A percentile compares a stretch with the other conserved stretches of the same genome.
phyloP scores from a whole-genome alignment of 495 filamentous ascomycete species.

The Rhizodiscina lignyota region DNA sequence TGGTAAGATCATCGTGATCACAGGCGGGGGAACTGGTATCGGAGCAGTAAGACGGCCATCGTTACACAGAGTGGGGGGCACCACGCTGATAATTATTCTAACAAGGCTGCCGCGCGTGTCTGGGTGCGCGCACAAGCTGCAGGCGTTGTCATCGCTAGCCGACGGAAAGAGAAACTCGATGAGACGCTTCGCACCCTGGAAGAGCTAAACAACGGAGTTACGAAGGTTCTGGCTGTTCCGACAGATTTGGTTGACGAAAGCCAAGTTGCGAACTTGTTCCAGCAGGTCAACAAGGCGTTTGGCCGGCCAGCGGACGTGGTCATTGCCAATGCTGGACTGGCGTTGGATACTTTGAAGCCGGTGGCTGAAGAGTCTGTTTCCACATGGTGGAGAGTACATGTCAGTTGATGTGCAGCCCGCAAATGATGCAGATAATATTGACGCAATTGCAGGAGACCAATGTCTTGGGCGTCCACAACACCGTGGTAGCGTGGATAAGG shows the following conservation, averaged over 20 bases:
- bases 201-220: conserved; percentile 1
- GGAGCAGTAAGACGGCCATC: conserved; percentile 7
- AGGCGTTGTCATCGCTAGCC: conserved; percentile 12
- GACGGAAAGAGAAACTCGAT: conserved; percentile 7
- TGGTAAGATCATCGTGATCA: too few relatives aligned
- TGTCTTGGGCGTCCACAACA: too few relatives aligned
- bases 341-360: neutral
- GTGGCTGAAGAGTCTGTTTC: conserved; percentile 2
- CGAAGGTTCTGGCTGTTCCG: conserved; percentile 6
- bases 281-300: conserved; percentile 7
- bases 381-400: conserved; percentile 11
- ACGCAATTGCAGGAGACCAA: too few relatives aligned
- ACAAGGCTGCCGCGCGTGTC: conserved; percentile 6
- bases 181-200: conserved; percentile 1
- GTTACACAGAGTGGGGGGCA: too few relatives aligned
- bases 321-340: conserved; percentile 4
- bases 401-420: too few relatives aligned
- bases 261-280: conserved; percentile 3
- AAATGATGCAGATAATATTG: too few relatives aligned
- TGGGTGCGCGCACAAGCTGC: conserved; percentile 9
- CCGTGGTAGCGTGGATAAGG: too few relatives aligned
- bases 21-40: conserved; percentile 11
- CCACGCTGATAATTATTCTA: too few relatives aligned
- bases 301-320: conserved; percentile 9
- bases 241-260: conserved; percentile 3